A percentile compares a stretch with the other conserved stretches of the same genome.
These are phyloP conservation scores for Gracilaria gracilis DNA, from an alignment of 23 red algal species.

Conservation along the genomic window DNA sequence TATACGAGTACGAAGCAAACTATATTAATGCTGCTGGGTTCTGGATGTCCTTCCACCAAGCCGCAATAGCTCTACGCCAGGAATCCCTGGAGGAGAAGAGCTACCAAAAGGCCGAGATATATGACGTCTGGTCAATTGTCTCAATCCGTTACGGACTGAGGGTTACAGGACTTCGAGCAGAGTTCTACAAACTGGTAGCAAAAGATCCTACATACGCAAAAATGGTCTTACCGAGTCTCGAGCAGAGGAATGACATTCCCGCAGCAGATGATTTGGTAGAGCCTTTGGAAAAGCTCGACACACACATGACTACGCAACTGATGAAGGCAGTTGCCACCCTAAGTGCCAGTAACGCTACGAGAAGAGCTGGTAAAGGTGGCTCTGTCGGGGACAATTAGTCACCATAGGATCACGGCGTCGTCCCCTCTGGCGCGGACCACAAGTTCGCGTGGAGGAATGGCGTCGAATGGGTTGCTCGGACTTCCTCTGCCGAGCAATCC, in stretches of 20 bases:
- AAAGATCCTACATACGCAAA: not conserved
- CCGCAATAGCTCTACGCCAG: not conserved
- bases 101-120: not conserved
- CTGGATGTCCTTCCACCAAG: not conserved
- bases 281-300: not conserved
- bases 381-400: not conserved
- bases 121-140: not conserved
- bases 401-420: not conserved
- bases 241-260: not conserved
- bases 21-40: not conserved
- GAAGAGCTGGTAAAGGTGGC: not conserved
- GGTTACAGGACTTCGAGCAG: not conserved
- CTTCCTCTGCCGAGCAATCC: slow-evolving; percentile 3
- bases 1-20: not conserved
- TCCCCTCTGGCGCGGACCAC: not conserved
- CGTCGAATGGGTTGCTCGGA: slow-evolving; percentile 20
- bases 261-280: not conserved
- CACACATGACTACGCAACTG: not conserved
- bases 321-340: not conserved
- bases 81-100: not conserved
- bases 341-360: not conserved
- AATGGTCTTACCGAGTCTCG: not conserved
- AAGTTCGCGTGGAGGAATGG: not conserved
- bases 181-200: not conserved
- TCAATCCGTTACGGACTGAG: not conserved